Evolutionary conservation across 1,284 basidiomycete genomes (phyloP), one percentile per base, ranked within the genome.

Genomic region (Naganishia sp.): DNA sequence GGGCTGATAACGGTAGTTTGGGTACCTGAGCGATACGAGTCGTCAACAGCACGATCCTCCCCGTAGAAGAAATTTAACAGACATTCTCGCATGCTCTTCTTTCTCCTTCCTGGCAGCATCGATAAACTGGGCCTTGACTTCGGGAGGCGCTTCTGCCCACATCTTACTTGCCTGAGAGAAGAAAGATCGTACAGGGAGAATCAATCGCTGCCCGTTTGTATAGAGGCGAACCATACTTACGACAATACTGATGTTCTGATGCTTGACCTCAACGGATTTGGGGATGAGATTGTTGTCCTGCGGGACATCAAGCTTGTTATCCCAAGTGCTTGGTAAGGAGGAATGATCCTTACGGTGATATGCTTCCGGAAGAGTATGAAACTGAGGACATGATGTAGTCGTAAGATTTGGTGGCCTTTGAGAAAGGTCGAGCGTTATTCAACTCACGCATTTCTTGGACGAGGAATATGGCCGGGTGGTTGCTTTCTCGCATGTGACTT

Each of bases 321-420:
- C 17, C n/a, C 53, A 31, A 54, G 25, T 50, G 39, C 2, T n/a
- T 21, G 2, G 21, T 10, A 6, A 31, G 39, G 13, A 15, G 25
- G 25, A 25, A 46, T 32, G 9, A 1, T 35, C 56, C 62, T 67
- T 42, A 69, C 68, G n/a, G 77, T 78, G 57, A 78, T 73, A 56
- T 78, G 76, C 58, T 78, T 78, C 11, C 77, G 68, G 68, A 78
- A 78, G 6, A 78, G 72, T 62, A 78, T 78, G 68, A 78, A 78
- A 4, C 68, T 69, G 42, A 3, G n/a, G 21, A 18, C 15, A 18
- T 2, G 23, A 2, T n/a, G 18, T 9, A 47, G 15, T 32, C 18
- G 17, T 55, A 9, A 45, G 42, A 17, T 39, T 21, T 15, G 35
- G 9, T 18, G 21, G 23, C 15, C 9, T 1, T 13, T 2, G 23